Base-by-base conservation (phyloP, 495 filamentous ascomycete species). In the Neurospora cerealis region DNA sequence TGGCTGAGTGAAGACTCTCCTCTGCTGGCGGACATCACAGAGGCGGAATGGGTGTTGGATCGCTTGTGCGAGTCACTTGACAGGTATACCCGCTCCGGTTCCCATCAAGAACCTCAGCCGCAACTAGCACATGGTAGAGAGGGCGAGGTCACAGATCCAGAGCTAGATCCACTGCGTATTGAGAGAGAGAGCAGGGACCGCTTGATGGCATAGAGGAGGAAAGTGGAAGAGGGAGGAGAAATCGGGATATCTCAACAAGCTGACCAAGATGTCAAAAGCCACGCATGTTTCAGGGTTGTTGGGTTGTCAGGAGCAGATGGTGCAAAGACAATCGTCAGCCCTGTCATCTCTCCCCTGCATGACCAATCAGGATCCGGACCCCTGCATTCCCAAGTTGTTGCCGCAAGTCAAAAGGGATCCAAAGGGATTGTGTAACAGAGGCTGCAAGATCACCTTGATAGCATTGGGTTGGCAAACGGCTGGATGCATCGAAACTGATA, bases 1-100 rank as follows among this genome's bases (percentile, higher is more conserved):
- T 95, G 92, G 92, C 81, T 94, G 21, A 88, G 90, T 19, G 85
- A 88, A 71, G 83, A 88, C 24, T 90, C 87, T 75, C 92, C 92
- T 3, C 81, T 94, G 75, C 83, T 94, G 78, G 88, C 90, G 6
- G 86, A 88, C 17, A 86, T 88, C 7, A 77, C 78, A 15, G 83
- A 85, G 73, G 75, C 80, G 5, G 80, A 83, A 77, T 95, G 92
- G 92, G 81, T 94, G 36, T 79, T 95, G 5, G 87, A 89, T 76
- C 83, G 86, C 73, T 75, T 92, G 46, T 85, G 86, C 38, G 84
- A 86, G 74, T 87, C 84, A 39, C 69, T 92, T 78, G 78, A 81
- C 69, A 48, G 83, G 41, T 85, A 84, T 71, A 83, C 80, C n/a
- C 46, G 46, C 2, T 54, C 46, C 21, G 15, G 21, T 28, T 28